These are phyloP conservation scores for Quercus berberidifolia DNA, from an alignment of 306 rosid genomes.

Conservation along the genomic window DNA sequence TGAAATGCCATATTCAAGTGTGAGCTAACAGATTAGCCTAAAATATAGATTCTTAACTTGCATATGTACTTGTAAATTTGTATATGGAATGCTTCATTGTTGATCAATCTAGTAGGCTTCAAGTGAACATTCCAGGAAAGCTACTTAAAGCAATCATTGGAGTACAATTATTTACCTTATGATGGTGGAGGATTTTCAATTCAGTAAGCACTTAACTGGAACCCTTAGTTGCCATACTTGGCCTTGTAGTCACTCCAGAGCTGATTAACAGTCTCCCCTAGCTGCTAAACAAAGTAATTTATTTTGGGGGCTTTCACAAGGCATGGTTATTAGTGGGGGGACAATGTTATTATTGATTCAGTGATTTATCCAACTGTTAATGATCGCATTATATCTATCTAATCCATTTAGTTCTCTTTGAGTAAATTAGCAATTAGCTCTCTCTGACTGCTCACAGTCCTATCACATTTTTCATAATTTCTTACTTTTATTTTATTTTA, in stretches of 20 bases:
- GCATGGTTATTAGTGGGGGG: background rate
- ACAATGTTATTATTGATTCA: background rate
- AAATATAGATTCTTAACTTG: no score
- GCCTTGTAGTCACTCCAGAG: constrained; percentile 48
- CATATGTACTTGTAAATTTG: no score
- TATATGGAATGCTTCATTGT: no score
- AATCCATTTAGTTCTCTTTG: no score
- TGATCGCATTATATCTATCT: background rate
- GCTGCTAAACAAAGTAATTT: no score
- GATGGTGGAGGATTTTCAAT: background rate
- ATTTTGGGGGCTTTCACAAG: background rate
- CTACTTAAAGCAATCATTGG: no score
- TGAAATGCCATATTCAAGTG: no score
- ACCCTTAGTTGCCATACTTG: constrained; percentile 9
- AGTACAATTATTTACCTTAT: no score
- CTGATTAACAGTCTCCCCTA: constrained; percentile 18
- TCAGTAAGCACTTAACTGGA: background rate
- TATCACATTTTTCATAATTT: background rate
- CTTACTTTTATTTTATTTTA: background rate
- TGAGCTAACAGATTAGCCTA: no score
- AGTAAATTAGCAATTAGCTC: background rate
- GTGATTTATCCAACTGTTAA: no score
- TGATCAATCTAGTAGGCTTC: no score
- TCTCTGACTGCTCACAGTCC: background rate
- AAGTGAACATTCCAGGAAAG: no score